phyloP scores from a whole-genome alignment of 2,329 filamentous ascomycete genomes.

The Macrophomina tecta region DNA sequence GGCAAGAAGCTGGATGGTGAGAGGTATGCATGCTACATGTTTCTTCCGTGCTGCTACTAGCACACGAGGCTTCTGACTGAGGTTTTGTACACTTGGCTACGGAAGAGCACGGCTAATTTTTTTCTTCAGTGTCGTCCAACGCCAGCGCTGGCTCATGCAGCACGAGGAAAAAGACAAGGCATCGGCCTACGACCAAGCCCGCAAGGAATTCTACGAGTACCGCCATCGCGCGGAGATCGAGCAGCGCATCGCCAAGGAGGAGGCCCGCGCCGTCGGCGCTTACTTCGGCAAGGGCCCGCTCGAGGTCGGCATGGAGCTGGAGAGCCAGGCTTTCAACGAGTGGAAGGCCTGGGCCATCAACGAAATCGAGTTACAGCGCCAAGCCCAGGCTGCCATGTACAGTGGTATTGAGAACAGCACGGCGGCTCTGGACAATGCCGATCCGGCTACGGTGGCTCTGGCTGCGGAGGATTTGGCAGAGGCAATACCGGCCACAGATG shows the following conservation, averaged over 20 bases:
- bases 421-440: slow-evolving; percentile 31
- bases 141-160: slow-evolving; percentile 82
- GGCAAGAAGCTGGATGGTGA: slow-evolving; percentile 82
- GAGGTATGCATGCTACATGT: slow-evolving; percentile 60
- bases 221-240: slow-evolving; percentile 84
- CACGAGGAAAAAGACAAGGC: slow-evolving; percentile 61
- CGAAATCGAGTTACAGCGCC: slow-evolving; percentile 57
- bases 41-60: not conserved
- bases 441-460: slow-evolving; percentile 36
- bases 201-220: slow-evolving; percentile 87
- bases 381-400: slow-evolving; percentile 54
- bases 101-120: not conserved
- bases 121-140: slow-evolving; percentile 78
- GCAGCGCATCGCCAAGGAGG: slow-evolving; percentile 81
- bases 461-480: slow-evolving; percentile 44
- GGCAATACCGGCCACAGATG: slow-evolving; percentile 39
- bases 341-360: slow-evolving; percentile 82
- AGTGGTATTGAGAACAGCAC: slow-evolving; percentile 45
- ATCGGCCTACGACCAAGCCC: slow-evolving; percentile 82
- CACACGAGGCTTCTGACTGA: not conserved
- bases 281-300: slow-evolving; percentile 81
- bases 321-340: slow-evolving; percentile 77
- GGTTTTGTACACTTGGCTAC: slow-evolving; percentile 33
- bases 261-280: slow-evolving; percentile 83
- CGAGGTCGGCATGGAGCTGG: slow-evolving; percentile 80